These are phyloP conservation scores for Hordeum marinum DNA, from an alignment of 176 grass and related monocot genomes.

Conservation along the genomic window DNA sequence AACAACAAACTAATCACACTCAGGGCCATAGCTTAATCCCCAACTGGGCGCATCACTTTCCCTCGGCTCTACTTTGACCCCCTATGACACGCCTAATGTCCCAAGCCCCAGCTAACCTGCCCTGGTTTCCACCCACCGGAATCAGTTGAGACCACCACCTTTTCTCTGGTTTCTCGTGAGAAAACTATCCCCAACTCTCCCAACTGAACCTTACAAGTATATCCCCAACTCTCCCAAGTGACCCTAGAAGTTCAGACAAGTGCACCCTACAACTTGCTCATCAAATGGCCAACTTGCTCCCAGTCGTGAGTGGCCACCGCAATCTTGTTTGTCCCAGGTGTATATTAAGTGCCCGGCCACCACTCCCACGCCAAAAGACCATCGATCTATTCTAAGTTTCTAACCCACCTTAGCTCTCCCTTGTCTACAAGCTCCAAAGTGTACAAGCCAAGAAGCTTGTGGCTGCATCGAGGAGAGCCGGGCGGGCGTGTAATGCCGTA, in stretches of 20 bases:
- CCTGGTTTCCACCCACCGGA: slow-evolving; percentile 44
- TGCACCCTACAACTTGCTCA: slow-evolving; percentile 34
- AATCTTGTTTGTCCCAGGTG: slow-evolving; percentile 19
- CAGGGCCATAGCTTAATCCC: neutral
- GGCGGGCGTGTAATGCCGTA: slow-evolving; percentile 38
- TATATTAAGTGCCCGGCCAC: slow-evolving; percentile 25
- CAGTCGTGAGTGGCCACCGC: slow-evolving; percentile 11
- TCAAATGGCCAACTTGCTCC: slow-evolving; percentile 23
- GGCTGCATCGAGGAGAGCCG: neutral
- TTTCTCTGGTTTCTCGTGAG: neutral
- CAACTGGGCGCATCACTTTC: slow-evolving; percentile 27
- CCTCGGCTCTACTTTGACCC: slow-evolving; percentile 27
- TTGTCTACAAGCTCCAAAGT: neutral
- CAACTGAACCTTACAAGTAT: slow-evolving; percentile 2
- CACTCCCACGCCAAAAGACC: neutral
- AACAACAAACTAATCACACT: neutral
- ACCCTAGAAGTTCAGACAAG: slow-evolving; percentile 1
- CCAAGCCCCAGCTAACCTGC: slow-evolving; percentile 17
- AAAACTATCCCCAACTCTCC: slow-evolving; percentile 25
- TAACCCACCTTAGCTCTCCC: neutral
- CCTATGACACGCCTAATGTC: neutral
- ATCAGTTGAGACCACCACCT: slow-evolving; percentile 12
- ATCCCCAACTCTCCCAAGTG: slow-evolving; percentile 31
- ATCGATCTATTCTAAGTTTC: neutral
- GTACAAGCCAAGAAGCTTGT: neutral